Evolutionary conservation across 306 rosid genomes (phyloP), one percentile per base, ranked within the genome.

Genomic region (Cicer judaicum): DNA sequence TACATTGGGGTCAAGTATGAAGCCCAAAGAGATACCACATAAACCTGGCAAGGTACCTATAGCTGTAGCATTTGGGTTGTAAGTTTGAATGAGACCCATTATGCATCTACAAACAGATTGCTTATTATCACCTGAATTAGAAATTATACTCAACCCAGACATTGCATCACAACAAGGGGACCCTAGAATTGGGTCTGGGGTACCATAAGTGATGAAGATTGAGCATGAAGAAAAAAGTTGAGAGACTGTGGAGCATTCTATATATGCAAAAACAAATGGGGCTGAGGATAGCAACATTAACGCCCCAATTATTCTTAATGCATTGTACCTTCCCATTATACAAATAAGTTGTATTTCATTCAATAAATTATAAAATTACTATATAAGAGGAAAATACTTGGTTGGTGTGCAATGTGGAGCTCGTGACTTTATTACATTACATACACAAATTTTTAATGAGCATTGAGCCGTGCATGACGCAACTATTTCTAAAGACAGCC

Each of bases 1-100:
- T 10, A 79, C 81, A 8, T 78, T 77, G 0, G 89, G 92, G 65
- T 72, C 79, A 63, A 89, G 34, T 21, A 70, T 67, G 78, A 89
- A 89, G 75, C 92, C 97, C 64, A 89, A 41, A 74, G 84, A 82
- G 79, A 87, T 53, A 7, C 86, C 86, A 47, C 96, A 88, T n/a
- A 87, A 78, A 68, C 84, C 89, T 0, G 94, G 91, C 78, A 87
- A 47, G 72, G 79, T 77, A 52, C 83, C 85, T 4, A 84, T 77
- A 2, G 86, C 87, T 12, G 84, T 72, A 14, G 84, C 80, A 49
- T 86, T 84, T 29, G 85, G 79, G 57, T 64, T 84, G 74, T 65
- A 70, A 16, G 82, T 77, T 34, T 75, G 57, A 41, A 89, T 12
- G 1, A 85, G 84, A 59, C 68, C 83, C 95, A 85, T 81, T 24